Evolutionary conservation across 768 basidiomycete genomes (phyloP), one percentile per base, ranked within the genome.

Genomic region (Lactifluus rugatus): DNA sequence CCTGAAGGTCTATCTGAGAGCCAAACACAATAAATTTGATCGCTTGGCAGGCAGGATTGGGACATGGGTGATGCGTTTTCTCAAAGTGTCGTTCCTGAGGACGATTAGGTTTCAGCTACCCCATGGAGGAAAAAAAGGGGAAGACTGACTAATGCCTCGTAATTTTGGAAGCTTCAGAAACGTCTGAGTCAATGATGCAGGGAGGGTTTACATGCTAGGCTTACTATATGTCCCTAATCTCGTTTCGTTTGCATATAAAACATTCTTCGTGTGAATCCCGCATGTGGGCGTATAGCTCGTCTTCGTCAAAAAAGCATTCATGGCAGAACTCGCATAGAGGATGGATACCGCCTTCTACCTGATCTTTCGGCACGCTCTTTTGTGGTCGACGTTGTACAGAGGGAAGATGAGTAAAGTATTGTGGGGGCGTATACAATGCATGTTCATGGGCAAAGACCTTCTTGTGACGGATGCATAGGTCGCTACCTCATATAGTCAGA

Each of bases 361-460:
- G 76, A 5, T 87, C 83, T 58, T 77, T 78, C 14, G 74, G 69
- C 11, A 54, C 66, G 34, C 57, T 74, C 55, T 74, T 76, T 58
- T 73, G 69, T 46, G 68, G 66, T 34, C 72, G 68, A 52, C 73
- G 73, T 23, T 73, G 74, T 67, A 84, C 77, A 0, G 89, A 88
- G 0, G 93, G 93, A 5, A 95, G 75, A 69, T 97, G 93, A 3
- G 81, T 58, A 7, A 80, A 75, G 4, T 95, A 73, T 66, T 84
- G 60, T 69, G 78, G 72, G 6, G 80, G 76, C 1, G 83, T 76
- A 68, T 95, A 99, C 26, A 96, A 69, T 1, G 84, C 81, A 67
- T 97, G 95, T 70, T 99, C 95, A 71, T 99, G 94, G 1, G 90
- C 77, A 69, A 99, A 99, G 39, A 98, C 87, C 65, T 96, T 96